These are phyloP conservation scores for Penicillium cinerascens DNA, from an alignment of 495 filamentous ascomycete species.

Conservation along the genomic window DNA sequence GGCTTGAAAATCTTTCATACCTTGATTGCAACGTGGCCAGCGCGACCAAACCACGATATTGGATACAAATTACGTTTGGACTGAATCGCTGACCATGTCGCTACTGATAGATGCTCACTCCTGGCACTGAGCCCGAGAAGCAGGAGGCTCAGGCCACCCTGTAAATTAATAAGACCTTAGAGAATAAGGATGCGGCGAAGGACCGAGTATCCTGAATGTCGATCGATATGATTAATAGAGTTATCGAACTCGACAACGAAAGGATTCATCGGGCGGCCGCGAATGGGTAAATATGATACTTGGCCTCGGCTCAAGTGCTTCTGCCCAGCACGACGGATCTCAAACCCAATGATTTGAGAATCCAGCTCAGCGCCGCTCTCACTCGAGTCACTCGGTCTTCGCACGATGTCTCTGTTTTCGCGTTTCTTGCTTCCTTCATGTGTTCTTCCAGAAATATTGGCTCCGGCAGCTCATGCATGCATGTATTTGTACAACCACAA, in stretches of 20 bases:
- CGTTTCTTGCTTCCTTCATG: conserved; percentile 25
- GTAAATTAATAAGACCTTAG: conserved; percentile 32
- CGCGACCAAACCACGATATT: background rate
- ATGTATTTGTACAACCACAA: conserved; percentile 45
- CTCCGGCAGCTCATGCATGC: conserved; percentile 42
- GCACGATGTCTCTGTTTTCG: conserved; percentile 10
- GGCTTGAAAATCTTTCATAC: conserved; percentile 1
- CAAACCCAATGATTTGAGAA: background rate
- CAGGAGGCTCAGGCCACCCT: conserved; percentile 38
- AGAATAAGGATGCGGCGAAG: conserved; percentile 17
- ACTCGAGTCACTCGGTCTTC: background rate
- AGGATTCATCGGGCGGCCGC: background rate
- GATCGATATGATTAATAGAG: conserved; percentile 1
- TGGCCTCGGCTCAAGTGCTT: background rate
- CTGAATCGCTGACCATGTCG: conserved; percentile 10
- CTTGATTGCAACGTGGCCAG: background rate
- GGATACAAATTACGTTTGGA: background rate
- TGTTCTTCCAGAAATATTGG: conserved; percentile 26
- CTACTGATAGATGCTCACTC: conserved; percentile 43
- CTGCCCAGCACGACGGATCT: background rate
- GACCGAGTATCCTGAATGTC: conserved; percentile 5
- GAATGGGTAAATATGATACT: background rate
- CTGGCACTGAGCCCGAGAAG: conserved; percentile 35
- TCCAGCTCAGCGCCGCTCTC: background rate
- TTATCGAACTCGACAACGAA: background rate